Conservation (phyloP, 2,329 filamentous ascomycete genomes). For the Aureobasidium musti region DNA sequence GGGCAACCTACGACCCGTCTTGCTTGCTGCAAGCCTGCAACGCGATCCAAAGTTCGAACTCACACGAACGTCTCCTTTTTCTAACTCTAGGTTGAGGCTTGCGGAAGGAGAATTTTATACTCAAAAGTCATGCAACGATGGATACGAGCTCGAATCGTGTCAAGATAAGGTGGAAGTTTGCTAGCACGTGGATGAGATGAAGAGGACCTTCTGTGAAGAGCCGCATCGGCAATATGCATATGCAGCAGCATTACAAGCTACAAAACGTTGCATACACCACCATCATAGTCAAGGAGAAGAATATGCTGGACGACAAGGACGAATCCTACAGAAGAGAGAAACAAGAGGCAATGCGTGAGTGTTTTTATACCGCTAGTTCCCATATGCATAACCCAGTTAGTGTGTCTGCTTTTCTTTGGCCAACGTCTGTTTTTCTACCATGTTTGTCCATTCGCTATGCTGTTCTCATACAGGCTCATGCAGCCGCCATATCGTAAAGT, state of each 20-base stretch:
- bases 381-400: constrained; percentile 22
- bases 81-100: background rate
- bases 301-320: no score
- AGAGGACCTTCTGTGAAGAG: background rate
- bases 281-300: background rate
- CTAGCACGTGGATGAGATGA: background rate
- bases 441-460: background rate
- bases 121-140: background rate
- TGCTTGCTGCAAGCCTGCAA: background rate
- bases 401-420: background rate
- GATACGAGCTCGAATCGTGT: constrained; percentile 6
- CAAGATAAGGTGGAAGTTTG: background rate
- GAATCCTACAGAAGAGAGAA: background rate
- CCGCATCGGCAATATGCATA: background rate
- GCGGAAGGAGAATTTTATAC: background rate
- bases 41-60: no score
- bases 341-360: background rate
- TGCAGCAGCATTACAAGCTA: background rate
- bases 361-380: constrained; percentile 12
- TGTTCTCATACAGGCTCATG: background rate
- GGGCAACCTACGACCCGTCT: background rate
- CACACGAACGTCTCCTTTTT: background rate
- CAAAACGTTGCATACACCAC: background rate
- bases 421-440: background rate
- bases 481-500: constrained; percentile 40